Percentiles rank a stretch among this genome's conserved stretches.
Conservation (phyloP, 192 early-diverging fungal species). For the Chytriomyces hyalinus region DNA sequence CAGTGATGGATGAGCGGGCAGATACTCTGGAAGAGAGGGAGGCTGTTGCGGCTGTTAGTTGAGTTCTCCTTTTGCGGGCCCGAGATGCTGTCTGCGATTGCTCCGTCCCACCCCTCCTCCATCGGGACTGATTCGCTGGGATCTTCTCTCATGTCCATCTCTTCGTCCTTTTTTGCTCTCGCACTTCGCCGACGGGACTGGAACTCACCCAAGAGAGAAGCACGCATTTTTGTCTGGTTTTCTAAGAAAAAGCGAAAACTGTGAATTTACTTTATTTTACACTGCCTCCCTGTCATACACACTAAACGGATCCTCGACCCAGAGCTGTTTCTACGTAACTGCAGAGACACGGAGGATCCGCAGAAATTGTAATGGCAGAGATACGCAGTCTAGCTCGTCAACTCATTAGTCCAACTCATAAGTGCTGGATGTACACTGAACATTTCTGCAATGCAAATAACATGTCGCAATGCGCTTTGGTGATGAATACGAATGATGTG, state of each 20-base stretch:
- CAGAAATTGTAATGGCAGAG: too few species aligned
- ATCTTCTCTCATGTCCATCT: not conserved
- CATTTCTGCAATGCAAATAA: too few species aligned
- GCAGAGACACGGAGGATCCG: too few species aligned
- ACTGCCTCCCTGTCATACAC: too few species aligned
- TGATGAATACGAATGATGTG: too few species aligned
- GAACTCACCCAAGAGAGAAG: constrained; percentile 22
- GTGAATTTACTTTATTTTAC: not conserved
- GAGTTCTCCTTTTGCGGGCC: not conserved
- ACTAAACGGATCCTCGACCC: too few species aligned
- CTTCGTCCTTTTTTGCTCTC: not conserved
- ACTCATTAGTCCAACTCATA: too few species aligned
- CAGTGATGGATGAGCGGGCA: not conserved
- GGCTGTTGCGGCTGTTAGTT: constrained; percentile 1
- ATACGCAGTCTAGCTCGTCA: too few species aligned
- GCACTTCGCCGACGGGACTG: not conserved
- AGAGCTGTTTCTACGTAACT: too few species aligned
- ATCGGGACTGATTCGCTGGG: not conserved
- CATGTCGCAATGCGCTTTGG: too few species aligned
- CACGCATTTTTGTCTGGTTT: constrained; percentile 18
- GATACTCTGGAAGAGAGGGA: constrained; percentile 14
- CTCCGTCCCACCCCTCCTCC: not conserved
- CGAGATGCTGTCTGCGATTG: not conserved
- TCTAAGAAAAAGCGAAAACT: constrained; percentile 26
- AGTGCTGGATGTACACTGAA: too few species aligned